phyloP scores from a whole-genome alignment of 1,139 yeast species.

The Ogataea hybrid region DNA sequence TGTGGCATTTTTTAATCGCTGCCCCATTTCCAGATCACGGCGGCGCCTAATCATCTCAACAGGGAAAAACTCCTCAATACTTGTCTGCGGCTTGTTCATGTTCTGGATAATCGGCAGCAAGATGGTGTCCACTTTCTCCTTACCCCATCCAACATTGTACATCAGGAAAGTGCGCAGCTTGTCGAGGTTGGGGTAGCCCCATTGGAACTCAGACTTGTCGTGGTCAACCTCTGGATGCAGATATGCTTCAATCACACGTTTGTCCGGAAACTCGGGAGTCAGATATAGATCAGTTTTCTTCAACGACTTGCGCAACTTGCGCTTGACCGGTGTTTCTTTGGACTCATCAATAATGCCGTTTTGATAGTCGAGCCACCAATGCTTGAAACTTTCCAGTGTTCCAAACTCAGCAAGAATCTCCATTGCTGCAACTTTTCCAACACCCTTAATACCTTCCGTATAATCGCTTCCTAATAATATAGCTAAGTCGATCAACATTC shows the following conservation, averaged over 20 bases:
- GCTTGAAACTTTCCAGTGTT: conserved; percentile 40
- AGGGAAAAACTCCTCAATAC: conserved; percentile 56
- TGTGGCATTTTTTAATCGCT: conserved; percentile 59
- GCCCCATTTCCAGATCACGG: conserved; percentile 51
- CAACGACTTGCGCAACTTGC: conserved; percentile 54
- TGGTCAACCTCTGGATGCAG: conserved; percentile 76
- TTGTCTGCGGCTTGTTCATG: conserved; percentile 61
- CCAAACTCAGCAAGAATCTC: conserved; percentile 90
- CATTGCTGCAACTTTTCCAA: conserved; percentile 92
- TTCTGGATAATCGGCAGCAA: conserved; percentile 85
- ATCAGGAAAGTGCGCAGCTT: conserved; percentile 68
- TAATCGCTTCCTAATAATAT: conserved; percentile 88
- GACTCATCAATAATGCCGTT: conserved; percentile 35
- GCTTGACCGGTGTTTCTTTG: conserved; percentile 37
- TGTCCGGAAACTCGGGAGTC: conserved; percentile 68
- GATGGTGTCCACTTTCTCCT: conserved; percentile 74
- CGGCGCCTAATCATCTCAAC: conserved; percentile 44
- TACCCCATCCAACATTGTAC: conserved; percentile 79
- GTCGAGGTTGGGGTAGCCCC: conserved; percentile 92
- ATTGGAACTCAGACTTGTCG: conserved; percentile 71
- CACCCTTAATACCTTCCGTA: conserved; percentile 85
- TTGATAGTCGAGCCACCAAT: conserved; percentile 57
- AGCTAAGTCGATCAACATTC: conserved; percentile 73
- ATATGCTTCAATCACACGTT: conserved; percentile 70
- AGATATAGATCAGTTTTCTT: conserved; percentile 60